These are phyloP conservation scores for Aspergillus felis DNA, from an alignment of 2,329 filamentous ascomycete genomes.

Conservation along the genomic window DNA sequence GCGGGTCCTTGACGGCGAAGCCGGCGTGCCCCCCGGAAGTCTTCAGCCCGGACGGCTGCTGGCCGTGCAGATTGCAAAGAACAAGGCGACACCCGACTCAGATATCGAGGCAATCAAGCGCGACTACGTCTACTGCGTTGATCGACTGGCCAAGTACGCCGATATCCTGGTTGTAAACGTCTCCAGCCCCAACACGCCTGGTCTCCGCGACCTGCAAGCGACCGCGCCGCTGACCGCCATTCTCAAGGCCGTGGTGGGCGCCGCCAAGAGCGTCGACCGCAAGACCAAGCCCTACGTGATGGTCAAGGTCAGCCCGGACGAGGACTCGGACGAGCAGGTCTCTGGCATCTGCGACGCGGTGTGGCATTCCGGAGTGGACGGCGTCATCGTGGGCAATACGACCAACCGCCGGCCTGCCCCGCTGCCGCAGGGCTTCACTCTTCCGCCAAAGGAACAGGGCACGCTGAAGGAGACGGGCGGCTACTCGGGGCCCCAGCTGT, in stretches of 20 bases:
- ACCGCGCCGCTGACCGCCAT: conserved; percentile 77
- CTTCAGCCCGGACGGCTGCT: conserved; percentile 71
- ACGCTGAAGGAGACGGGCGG: conserved; percentile 76
- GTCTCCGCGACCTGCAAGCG: conserved; percentile 80
- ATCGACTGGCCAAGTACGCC: conserved; percentile 77
- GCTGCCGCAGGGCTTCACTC: conserved; percentile 61
- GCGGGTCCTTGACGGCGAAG: conserved; percentile 71
- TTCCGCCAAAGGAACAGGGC: conserved; percentile 63
- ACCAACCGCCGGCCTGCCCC: conserved; percentile 76
- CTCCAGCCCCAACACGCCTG: conserved; percentile 92
- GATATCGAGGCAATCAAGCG: conserved; percentile 77
- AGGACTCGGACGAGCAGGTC: conserved; percentile 80
- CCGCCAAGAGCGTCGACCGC: conserved; percentile 65
- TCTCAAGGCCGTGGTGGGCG: conserved; percentile 74
- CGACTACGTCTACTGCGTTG: conserved; percentile 85
- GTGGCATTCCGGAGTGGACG: conserved; percentile 79
- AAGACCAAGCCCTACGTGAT: conserved; percentile 77
- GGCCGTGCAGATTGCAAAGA: conserved; percentile 93
- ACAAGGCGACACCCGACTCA: conserved; percentile 81
- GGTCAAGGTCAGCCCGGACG: conserved; percentile 97
- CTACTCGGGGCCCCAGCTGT: conserved; percentile 87
- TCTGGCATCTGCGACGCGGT: conserved; percentile 85
- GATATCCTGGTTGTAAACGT: conserved; percentile 98
- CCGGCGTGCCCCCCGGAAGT: conserved; percentile 76
- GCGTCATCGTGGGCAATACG: conserved; percentile 95